Evolutionary conservation across 768 basidiomycete genomes (phyloP).

Genomic region (Lactarius akahatsu): DNA sequence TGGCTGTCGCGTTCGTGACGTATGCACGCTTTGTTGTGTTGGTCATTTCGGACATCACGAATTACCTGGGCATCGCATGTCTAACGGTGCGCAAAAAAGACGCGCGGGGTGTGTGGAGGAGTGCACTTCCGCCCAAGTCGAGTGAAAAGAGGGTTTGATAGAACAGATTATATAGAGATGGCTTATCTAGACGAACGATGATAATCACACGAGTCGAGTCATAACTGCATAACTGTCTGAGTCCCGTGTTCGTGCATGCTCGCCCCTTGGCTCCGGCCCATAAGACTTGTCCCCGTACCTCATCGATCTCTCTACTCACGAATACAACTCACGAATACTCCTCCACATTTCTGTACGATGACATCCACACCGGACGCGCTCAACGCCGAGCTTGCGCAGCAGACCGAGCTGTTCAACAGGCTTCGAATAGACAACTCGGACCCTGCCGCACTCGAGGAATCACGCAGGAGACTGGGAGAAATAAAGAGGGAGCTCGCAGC

Average conservation of each 20-base stretch:
- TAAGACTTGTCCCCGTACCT: constrained; percentile 4
- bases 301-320: constrained; percentile 23
- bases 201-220: constrained; percentile 5
- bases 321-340: background rate
- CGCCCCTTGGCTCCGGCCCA: constrained; percentile 9
- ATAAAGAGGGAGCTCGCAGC: constrained; percentile 58
- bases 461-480: constrained; percentile 68
- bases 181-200: constrained; percentile 4
- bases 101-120: constrained; percentile 58
- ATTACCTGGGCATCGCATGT: constrained; percentile 91
- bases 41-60: constrained; percentile 87
- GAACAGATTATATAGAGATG: background rate
- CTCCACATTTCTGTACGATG: constrained; percentile 37
- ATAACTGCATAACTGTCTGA: background rate
- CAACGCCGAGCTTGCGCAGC: constrained; percentile 53
- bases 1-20: constrained; percentile 62
- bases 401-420: constrained; percentile 59
- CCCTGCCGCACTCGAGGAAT: constrained; percentile 51
- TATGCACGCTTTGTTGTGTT: constrained; percentile 77
- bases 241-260: constrained; percentile 14
- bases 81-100: constrained; percentile 91
- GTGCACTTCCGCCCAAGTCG: constrained; percentile 32
- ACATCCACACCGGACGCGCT: constrained; percentile 43
- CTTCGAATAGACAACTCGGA: constrained; percentile 59
- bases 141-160: constrained; percentile 24